Percentiles rank a stretch among this genome's conserved stretches.
Evolutionary conservation across 345 rosid genomes (phyloP).

Genomic region (Rhizophora mangle): DNA sequence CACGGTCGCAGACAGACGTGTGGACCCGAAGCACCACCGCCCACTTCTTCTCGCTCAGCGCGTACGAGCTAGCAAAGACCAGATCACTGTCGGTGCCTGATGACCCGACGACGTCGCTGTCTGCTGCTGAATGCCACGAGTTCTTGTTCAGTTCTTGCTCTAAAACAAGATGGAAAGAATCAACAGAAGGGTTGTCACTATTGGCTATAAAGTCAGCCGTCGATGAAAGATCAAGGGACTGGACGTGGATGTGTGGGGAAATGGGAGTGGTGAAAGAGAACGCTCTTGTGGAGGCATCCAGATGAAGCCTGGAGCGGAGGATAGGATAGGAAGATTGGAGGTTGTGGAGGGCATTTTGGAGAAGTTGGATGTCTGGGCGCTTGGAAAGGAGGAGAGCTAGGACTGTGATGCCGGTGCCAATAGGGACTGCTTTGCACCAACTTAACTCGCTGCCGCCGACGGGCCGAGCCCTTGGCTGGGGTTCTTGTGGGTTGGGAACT

Average conservation of each 20-base stretch:
- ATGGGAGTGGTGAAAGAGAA: conserved; percentile 59
- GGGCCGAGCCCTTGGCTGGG: conserved; percentile 39
- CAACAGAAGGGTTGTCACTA: conserved; percentile 9
- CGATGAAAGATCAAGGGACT: conserved; percentile 42
- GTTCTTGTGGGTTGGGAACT: conserved; percentile 11
- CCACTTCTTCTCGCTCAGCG: conserved; percentile 40
- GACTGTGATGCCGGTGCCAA: conserved; percentile 86
- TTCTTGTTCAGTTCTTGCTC: conserved; percentile 72
- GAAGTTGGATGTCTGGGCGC: conserved; percentile 35
- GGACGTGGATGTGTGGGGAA: conserved; percentile 43
- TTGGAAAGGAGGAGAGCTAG: conserved; percentile 54
- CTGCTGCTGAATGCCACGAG: conserved; percentile 41
- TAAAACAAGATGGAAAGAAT: conserved; percentile 44
- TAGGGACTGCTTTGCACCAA: conserved; percentile 82
- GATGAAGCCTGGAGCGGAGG: conserved; percentile 67
- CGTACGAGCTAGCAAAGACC: conserved; percentile 50
- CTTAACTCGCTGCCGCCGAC: conserved; percentile 73
- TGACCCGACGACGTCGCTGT: neutral
- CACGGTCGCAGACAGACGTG: conserved; percentile 68
- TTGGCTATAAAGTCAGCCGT: conserved; percentile 42
- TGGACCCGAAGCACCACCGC: conserved; percentile 55
- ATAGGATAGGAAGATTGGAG: conserved; percentile 67
- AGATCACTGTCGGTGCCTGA: conserved; percentile 28
- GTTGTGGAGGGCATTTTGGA: conserved; percentile 48
- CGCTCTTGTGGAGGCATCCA: conserved; percentile 37